phyloP scores from a whole-genome alignment of 2,329 filamentous ascomycete genomes.

The Endothia cerciana region DNA sequence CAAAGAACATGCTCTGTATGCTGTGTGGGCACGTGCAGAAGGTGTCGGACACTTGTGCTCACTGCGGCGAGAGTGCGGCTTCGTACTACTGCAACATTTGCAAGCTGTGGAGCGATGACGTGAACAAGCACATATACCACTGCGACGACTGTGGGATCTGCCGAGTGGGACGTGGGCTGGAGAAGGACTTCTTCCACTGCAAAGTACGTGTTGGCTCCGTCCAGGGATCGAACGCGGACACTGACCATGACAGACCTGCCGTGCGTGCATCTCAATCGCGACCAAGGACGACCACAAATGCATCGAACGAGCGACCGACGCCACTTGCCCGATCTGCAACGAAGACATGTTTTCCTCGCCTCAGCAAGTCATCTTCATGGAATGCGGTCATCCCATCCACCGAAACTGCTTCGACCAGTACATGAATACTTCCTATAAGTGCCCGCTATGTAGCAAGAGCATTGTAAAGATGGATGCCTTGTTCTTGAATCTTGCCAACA shows the following conservation, averaged over 20 bases:
- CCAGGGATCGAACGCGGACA: no score
- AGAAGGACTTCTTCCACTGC: slow-evolving; percentile 98
- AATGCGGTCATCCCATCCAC: slow-evolving; percentile 86
- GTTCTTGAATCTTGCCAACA: slow-evolving; percentile 87
- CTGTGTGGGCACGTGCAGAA: slow-evolving; percentile 83
- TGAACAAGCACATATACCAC: slow-evolving; percentile 90
- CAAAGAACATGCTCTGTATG: slow-evolving; percentile 98
- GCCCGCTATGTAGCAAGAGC: slow-evolving; percentile 94
- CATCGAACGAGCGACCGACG: slow-evolving; percentile 91
- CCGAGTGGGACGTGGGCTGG: slow-evolving; percentile 83
- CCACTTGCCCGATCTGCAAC: slow-evolving; percentile 94
- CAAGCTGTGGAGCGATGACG: slow-evolving; percentile 96
- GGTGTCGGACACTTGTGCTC: slow-evolving; percentile 75
- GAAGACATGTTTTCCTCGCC: slow-evolving; percentile 61
- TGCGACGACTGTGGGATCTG: slow-evolving; percentile 97
- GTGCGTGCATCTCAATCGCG: slow-evolving; percentile 89
- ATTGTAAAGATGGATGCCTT: slow-evolving; percentile 97
- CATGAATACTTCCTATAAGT: slow-evolving; percentile 90
- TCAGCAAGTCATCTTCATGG: slow-evolving; percentile 34
- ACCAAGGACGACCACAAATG: slow-evolving; percentile 87
- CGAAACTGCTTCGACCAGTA: slow-evolving; percentile 86
- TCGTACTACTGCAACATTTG: slow-evolving; percentile 94
- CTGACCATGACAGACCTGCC: slow-evolving; percentile 67
- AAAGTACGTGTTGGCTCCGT: slow-evolving; percentile 63
- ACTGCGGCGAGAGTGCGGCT: slow-evolving; percentile 77